Conservation (phyloP, 495 filamentous ascomycete genomes). For the Terfezia claveryi region DNA sequence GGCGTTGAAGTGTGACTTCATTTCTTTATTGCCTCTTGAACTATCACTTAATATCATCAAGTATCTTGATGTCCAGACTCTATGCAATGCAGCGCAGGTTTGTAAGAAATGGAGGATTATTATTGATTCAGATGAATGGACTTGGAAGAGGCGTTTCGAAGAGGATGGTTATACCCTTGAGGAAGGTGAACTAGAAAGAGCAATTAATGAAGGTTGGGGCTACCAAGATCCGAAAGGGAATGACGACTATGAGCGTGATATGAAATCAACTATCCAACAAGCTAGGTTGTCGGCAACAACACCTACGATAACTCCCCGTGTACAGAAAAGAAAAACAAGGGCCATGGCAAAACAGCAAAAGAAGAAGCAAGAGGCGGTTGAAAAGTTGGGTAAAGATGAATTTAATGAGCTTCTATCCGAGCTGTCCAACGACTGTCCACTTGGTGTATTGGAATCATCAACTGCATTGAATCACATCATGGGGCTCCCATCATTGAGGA, state of each 20-base stretch:
- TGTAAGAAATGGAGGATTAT: constrained; percentile 84
- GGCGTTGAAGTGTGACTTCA: constrained; percentile 84
- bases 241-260: constrained; percentile 58
- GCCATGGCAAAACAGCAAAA: constrained; percentile 21
- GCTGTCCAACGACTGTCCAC: constrained; percentile 7
- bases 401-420: constrained; percentile 19
- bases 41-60: constrained; percentile 70
- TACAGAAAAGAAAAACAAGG: constrained; percentile 30
- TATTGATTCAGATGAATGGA: constrained; percentile 75
- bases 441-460: constrained; percentile 14
- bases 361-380: constrained; percentile 17
- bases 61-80: constrained; percentile 65
- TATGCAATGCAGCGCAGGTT: constrained; percentile 81
- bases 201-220: constrained; percentile 92
- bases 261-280: constrained; percentile 26
- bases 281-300: not conserved
- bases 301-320: constrained; percentile 14
- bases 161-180: constrained; percentile 57
- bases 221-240: constrained; percentile 71
- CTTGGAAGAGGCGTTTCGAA: constrained; percentile 87
- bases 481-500: constrained; percentile 54
- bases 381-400: constrained; percentile 18
- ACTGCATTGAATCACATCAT: constrained; percentile 65
- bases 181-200: constrained; percentile 62
- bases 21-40: constrained; percentile 62